A percentile compares a stretch with the other conserved stretches of the same genome.
phyloP scores from a whole-genome alignment of 192 early-diverging fungal species.

The Gigaspora rosea region DNA sequence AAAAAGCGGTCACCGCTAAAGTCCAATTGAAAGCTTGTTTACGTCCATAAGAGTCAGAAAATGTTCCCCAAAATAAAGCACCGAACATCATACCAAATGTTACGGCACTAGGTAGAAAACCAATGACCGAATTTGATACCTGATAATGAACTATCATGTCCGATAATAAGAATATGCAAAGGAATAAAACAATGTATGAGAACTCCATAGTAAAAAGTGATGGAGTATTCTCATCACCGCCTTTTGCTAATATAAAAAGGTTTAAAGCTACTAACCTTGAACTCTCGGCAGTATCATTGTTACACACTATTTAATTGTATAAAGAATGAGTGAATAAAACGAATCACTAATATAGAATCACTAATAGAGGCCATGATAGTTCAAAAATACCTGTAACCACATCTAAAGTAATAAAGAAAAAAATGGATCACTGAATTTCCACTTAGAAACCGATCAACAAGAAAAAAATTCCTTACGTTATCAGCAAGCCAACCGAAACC shows the following conservation, averaged over 20 bases:
- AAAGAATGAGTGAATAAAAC: too few relatives aligned
- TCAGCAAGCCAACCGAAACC: conserved; percentile 88
- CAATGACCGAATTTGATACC: conserved; percentile 65
- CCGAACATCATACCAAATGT: conserved; percentile 84
- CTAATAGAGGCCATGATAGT: too few relatives aligned
- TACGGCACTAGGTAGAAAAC: conserved; percentile 66
- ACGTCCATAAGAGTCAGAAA: conserved; percentile 74
- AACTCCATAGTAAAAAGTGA: too few relatives aligned
- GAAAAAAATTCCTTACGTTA: conserved; percentile 66
- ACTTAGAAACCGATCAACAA: neutral
- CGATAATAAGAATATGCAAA: too few relatives aligned
- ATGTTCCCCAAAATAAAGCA: conserved; percentile 78
- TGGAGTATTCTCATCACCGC: too few relatives aligned
- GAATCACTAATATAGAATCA: too few relatives aligned
- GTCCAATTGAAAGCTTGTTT: conserved; percentile 76
- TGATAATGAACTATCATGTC: conserved; percentile 58
- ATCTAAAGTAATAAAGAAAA: conserved; percentile 43
- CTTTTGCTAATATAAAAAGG: neutral
- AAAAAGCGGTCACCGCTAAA: conserved; percentile 67
- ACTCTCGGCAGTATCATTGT: conserved; percentile 75
- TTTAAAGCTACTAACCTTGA: conserved; percentile 49
- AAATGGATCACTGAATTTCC: neutral
- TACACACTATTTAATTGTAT: conserved; percentile 52
- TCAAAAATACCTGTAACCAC: conserved; percentile 56
- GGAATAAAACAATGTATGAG: too few relatives aligned